Percentiles rank a stretch among this genome's conserved stretches.
Conservation (phyloP, 2,329 filamentous ascomycete species). For the Monilinia laxa region DNA sequence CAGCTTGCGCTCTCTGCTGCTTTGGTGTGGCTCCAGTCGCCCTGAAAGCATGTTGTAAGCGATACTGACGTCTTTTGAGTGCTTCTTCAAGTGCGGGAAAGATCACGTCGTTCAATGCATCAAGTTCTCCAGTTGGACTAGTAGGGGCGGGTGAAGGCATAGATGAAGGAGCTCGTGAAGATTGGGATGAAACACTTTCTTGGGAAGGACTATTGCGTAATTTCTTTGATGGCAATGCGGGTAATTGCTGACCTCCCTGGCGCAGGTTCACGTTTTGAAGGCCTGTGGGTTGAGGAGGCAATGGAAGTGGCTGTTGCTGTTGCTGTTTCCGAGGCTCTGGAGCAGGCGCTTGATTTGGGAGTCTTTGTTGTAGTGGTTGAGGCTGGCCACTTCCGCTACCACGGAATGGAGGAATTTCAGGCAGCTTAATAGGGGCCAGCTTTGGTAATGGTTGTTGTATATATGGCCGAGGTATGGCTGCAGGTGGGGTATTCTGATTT, state of each 20-base stretch:
- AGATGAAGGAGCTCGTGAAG: conserved; percentile 45
- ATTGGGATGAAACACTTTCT: conserved; percentile 34
- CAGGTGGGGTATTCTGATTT: conserved; percentile 29
- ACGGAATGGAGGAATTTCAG: conserved; percentile 42
- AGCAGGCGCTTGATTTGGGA: conserved; percentile 37
- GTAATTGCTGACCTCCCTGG: conserved; percentile 36
- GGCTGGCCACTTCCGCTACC: conserved; percentile 37
- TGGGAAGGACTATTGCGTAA: conserved; percentile 39
- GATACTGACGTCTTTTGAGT: conserved; percentile 72
- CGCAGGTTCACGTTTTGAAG: conserved; percentile 38
- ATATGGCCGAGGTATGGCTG: conserved; percentile 32
- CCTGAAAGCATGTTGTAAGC: conserved; percentile 47
- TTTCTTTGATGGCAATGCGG: conserved; percentile 40
- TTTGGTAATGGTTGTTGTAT: conserved; percentile 42
- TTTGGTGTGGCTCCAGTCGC: conserved; percentile 51
- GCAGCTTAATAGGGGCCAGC: conserved; percentile 41
- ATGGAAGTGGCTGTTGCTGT: conserved; percentile 33
- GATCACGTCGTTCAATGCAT: conserved; percentile 86
- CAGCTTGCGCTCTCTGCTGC: conserved; percentile 66
- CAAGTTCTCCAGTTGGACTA: conserved; percentile 68
- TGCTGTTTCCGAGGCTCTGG: conserved; percentile 37
- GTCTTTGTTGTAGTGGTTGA: conserved; percentile 35
- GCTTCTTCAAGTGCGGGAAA: conserved; percentile 91
- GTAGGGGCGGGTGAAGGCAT: conserved; percentile 58
- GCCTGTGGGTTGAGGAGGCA: conserved; percentile 25